Evolutionary conservation across 2,329 filamentous ascomycete genomes (phyloP).

Genomic region (Xylariaceae sp.): DNA sequence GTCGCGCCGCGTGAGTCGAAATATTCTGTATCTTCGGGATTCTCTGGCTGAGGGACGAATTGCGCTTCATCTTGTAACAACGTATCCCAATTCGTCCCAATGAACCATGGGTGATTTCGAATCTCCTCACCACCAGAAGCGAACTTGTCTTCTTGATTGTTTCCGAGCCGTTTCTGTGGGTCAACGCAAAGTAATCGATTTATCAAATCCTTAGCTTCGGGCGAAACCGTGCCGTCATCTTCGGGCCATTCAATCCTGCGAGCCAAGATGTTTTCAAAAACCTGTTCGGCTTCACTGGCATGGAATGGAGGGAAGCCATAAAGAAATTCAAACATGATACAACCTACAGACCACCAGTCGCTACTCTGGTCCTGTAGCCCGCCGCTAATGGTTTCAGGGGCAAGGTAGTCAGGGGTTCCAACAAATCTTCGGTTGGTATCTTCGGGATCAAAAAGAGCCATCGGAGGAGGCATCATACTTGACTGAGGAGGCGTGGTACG

Average conservation of each 20-base stretch:
- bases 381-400: constrained; percentile 93
- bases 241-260: constrained; percentile 91
- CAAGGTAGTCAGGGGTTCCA: constrained; percentile 93
- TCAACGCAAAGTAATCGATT: constrained; percentile 85
- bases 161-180: constrained; percentile 73
- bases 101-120: constrained; percentile 82
- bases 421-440: constrained; percentile 92
- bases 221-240: constrained; percentile 70
- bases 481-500: constrained; percentile 57
- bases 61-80: constrained; percentile 92
- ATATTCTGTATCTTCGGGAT: constrained; percentile 96
- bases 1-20: constrained; percentile 91
- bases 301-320: constrained; percentile 94
- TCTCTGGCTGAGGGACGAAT: constrained; percentile 86
- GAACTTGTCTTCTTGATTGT: constrained; percentile 78
- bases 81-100: constrained; percentile 80
- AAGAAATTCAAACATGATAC: constrained; percentile 93
- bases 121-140: constrained; percentile 86
- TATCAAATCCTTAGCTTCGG: constrained; percentile 89
- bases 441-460: constrained; percentile 92
- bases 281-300: constrained; percentile 79
- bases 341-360: constrained; percentile 99
- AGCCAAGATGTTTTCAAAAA: constrained; percentile 93
- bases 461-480: constrained; percentile 79
- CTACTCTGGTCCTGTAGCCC: constrained; percentile 95